A percentile compares a stretch with the other conserved stretches of the same genome.
These are phyloP conservation scores for Pythium myriotylum DNA, from an alignment of 352 stramenopile species.

Conservation along the genomic window DNA sequence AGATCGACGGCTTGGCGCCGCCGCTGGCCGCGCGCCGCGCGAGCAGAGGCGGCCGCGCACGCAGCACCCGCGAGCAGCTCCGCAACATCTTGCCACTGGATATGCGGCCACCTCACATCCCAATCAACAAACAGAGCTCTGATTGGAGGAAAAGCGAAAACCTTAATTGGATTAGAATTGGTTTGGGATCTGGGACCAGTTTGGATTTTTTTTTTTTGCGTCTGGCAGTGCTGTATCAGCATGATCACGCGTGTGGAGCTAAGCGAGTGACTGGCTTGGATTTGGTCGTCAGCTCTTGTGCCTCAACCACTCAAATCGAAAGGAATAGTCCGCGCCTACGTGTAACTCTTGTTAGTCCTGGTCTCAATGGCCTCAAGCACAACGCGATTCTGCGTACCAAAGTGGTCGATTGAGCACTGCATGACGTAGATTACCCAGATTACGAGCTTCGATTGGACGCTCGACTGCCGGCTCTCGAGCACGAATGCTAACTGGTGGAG, in stretches of 20 bases:
- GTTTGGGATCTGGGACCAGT: no score
- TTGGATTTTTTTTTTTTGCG: no score
- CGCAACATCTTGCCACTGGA: neutral
- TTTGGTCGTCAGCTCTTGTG: conserved; percentile 7
- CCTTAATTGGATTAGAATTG: no score
- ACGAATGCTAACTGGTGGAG: conserved; percentile 27
- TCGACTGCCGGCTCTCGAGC: conserved; percentile 10
- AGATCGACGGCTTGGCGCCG: conserved; percentile 22
- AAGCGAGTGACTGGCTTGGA: no score
- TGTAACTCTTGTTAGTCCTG: no score
- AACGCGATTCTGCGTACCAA: neutral
- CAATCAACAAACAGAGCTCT: no score
- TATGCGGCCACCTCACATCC: conserved; percentile 9
- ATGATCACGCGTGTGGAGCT: no score
- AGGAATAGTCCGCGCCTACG: conserved; percentile 22
- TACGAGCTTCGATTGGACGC: conserved; percentile 23
- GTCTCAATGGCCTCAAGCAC: no score
- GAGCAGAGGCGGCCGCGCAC: neutral
- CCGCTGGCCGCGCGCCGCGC: neutral
- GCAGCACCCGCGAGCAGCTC: neutral
- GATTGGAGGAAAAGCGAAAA: no score
- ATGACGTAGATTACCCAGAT: conserved; percentile 25
- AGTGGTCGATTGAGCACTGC: conserved; percentile 20
- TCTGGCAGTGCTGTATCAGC: no score
- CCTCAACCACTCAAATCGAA: conserved; percentile 26